Conservation (phyloP, 2,329 filamentous ascomycete genomes). For the Aquanectria penicillioides region DNA sequence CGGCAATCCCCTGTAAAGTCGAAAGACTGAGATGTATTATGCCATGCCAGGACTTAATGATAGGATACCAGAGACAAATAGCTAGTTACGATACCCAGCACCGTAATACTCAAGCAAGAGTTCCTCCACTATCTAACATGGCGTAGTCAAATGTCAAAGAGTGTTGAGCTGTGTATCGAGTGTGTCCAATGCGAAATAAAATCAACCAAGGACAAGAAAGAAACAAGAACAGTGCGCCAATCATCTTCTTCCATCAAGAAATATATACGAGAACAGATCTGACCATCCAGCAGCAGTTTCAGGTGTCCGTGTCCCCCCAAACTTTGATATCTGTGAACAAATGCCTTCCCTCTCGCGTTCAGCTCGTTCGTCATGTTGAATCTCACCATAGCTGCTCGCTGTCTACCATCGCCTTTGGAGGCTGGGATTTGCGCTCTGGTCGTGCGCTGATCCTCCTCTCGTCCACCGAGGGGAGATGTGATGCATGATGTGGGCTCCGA, state of each 20-base stretch:
- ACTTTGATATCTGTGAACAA: too few relatives aligned
- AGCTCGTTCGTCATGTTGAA: too few relatives aligned
- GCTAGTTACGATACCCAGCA: neutral
- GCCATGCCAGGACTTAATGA: conserved; percentile 5
- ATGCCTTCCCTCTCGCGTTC: neutral
- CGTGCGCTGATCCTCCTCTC: neutral
- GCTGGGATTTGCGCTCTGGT: neutral
- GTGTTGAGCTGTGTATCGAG: neutral
- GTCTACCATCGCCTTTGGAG: conserved; percentile 10
- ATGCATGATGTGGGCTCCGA: neutral
- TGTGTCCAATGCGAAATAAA: neutral
- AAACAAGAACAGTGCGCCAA: neutral
- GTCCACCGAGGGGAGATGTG: neutral
- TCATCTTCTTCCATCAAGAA: neutral
- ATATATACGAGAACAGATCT: conserved; percentile 12
- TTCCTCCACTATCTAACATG: neutral
- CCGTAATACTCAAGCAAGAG: neutral
- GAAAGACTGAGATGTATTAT: conserved; percentile 1
- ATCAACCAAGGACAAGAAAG: neutral
- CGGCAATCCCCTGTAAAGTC: neutral
- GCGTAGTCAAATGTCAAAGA: neutral
- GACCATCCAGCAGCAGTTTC: conserved; percentile 27
- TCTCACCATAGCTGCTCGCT: conserved; percentile 23
- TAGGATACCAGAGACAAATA: neutral
- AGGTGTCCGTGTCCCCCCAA: neutral